Base-by-base conservation (phyloP, 305 asterid species). In the Solanum hybrid region DNA sequence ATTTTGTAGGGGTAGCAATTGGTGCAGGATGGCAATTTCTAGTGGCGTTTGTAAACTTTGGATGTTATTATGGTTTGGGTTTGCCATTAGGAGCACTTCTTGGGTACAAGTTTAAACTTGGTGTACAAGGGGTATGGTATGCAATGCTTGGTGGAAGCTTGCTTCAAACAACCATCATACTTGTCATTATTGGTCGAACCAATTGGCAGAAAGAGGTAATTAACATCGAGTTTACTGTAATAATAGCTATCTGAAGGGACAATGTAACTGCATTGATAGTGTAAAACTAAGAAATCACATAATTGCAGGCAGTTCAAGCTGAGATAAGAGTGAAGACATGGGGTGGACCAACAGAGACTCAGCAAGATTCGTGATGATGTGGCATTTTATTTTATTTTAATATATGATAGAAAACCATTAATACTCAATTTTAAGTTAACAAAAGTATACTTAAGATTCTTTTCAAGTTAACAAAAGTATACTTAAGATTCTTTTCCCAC, bases 1-100 rank as follows among this genome's bases (percentile, higher is more conserved):
- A 29, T 37, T 22, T 83, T 92, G 92, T 92, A 95, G 98, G 98
- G 89, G 97, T 95, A 86, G 98, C 97, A 10, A 93, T 95, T 14
- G 98, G 98, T 70, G 98, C 98, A 4, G 98, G 98, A 5, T 96
- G 98, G 98, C 98, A 96, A 84, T 82, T 91, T 29, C 77, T 93
- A 2, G 96, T 96, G 14, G 96, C 98, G 5, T 11, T 93, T 13
- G 89, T 96, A 86, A 95, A 95, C 90, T 24, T 94, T 2, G 92
- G 80, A 2, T 92, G 94, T 88, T 95, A 95, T 90, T 95, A 95
- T n/a, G 41, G 94, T 0, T 90, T 96, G 27, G 97, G 98, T 36
- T 93, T 96, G 86, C 98, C 98, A 4, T 72, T 95, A 17, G 98
- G 96, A 14, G 98, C 94, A 5, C 86, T 96, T 76, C 95, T 95